Conservation (phyloP, 108 stramenopile genomes). For the Heterococcus sp. region DNA sequence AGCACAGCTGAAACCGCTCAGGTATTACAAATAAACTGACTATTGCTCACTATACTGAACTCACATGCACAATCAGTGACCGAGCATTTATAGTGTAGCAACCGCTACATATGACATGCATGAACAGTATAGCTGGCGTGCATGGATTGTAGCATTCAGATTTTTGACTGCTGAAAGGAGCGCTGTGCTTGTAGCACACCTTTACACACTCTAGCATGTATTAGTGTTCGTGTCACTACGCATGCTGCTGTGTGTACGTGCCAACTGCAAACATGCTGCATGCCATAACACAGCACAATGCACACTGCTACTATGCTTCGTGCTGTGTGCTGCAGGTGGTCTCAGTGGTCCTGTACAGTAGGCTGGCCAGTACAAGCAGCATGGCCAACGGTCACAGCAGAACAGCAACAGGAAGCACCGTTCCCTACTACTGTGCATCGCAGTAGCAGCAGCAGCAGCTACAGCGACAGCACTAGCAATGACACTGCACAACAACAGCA, state of each 20-base stretch:
- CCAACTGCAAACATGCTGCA: no score
- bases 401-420: not conserved
- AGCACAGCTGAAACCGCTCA: not conserved
- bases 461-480: no score
- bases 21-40: not conserved
- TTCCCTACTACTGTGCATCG: not conserved
- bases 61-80: not conserved
- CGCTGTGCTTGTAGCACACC: not conserved
- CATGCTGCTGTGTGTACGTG: not conserved
- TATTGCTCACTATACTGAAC: not conserved
- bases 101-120: not conserved
- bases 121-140: not conserved
- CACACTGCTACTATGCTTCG: no score
- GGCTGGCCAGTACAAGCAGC: not conserved
- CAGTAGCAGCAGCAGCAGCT: no score
- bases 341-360: not conserved
- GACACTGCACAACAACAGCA: no score
- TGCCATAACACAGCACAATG: no score
- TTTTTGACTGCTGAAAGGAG: not conserved
- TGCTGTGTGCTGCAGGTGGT: not conserved
- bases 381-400: not conserved
- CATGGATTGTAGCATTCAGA: not conserved
- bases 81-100: not conserved
- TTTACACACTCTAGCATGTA: not conserved
- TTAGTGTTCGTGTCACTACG: not conserved